Percentiles rank a stretch among this genome's conserved stretches.
Conservation (phyloP, 768 basidiomycete species). For the Saitozyma podzolica region DNA sequence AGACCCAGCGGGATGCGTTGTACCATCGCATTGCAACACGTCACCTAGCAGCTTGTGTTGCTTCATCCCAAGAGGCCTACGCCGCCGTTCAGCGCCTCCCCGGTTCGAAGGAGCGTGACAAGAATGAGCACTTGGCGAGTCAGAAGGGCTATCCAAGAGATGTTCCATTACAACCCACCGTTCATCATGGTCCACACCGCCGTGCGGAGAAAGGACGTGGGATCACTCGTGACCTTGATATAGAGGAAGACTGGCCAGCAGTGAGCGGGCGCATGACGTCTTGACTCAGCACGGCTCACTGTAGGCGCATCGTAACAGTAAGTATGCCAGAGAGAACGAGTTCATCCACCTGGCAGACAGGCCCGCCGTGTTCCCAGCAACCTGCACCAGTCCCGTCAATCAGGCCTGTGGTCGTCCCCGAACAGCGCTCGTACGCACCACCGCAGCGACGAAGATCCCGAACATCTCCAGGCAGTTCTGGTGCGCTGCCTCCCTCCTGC, state of each 20-base stretch:
- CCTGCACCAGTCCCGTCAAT: conserved; percentile 7
- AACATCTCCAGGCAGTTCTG: conserved; percentile 37
- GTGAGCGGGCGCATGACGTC: background rate
- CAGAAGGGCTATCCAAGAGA: background rate
- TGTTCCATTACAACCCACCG: background rate
- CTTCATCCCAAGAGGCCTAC: conserved; percentile 6
- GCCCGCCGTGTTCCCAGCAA: conserved; percentile 38
- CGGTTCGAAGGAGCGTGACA: conserved; percentile 11
- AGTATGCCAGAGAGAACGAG: conserved; percentile 27
- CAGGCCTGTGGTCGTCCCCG: background rate
- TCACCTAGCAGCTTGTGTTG: background rate
- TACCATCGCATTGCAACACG: background rate
- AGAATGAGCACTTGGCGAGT: conserved; percentile 10
- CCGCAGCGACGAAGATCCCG: conserved; percentile 23
- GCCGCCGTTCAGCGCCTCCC: conserved; percentile 10
- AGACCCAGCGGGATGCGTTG: no score
- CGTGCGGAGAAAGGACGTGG: background rate
- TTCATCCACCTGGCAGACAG: conserved; percentile 33
- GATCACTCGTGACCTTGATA: conserved; percentile 11
- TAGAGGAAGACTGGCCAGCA: conserved; percentile 28
- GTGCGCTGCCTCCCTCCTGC: conserved; percentile 36
- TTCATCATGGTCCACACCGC: background rate
- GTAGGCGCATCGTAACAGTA: conserved; percentile 26
- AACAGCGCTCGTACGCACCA: conserved; percentile 16
- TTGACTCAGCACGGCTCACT: conserved; percentile 16